Evolutionary conservation across 352 stramenopile genomes (phyloP).

Genomic region (Phytophthora macrochlamydospora): DNA sequence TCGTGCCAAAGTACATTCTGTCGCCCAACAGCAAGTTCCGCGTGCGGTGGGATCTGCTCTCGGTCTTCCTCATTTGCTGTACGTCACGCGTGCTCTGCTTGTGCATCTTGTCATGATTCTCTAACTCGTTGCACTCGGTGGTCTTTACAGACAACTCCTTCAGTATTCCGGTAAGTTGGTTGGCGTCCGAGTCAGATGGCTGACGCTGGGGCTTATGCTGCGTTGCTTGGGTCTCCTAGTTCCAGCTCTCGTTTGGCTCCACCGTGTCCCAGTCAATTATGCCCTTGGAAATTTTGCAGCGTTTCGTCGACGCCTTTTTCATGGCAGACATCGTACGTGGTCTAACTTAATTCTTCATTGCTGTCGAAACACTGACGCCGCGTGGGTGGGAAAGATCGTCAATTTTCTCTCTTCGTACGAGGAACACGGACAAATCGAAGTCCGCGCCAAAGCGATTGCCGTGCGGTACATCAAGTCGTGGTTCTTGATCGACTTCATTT

Average conservation of each 20-base stretch:
- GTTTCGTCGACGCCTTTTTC: constrained; percentile 71
- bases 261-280: constrained; percentile 18
- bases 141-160: constrained; percentile 66
- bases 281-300: constrained; percentile 61
- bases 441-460: constrained; percentile 47
- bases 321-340: constrained; percentile 69
- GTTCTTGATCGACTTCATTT: constrained; percentile 81
- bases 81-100: constrained; percentile 3
- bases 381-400: constrained; percentile 36
- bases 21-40: constrained; percentile 80
- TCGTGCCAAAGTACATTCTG: constrained; percentile 77
- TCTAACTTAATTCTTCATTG: neutral
- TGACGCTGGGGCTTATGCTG: neutral
- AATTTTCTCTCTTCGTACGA: constrained; percentile 82
- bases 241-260: constrained; percentile 67
- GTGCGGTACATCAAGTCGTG: constrained; percentile 69
- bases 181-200: neutral
- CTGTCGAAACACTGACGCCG: neutral
- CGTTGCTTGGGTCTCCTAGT: constrained; percentile 36
- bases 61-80: constrained; percentile 78
- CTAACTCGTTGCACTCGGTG: constrained; percentile 1
- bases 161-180: constrained; percentile 67
- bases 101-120: neutral
- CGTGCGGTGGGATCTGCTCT: constrained; percentile 77
- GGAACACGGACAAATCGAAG: constrained; percentile 60